phyloP scores from a whole-genome alignment of 2,329 filamentous ascomycete genomes.

The Fusarium sp. region DNA sequence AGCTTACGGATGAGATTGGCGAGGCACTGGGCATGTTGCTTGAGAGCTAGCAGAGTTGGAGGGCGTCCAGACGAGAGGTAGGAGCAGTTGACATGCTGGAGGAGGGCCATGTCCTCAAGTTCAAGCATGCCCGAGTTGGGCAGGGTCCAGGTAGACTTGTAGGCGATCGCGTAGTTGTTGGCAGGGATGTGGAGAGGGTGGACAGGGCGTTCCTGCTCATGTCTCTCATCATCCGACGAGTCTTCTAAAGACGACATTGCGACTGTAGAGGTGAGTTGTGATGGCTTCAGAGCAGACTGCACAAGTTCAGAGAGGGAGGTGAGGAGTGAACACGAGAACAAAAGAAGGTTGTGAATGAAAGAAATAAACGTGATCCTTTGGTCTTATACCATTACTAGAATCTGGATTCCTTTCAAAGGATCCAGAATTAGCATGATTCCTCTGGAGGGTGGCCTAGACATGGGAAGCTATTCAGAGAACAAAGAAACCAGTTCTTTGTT shows the following conservation, averaged over 20 bases:
- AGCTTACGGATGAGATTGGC: constrained; percentile 62
- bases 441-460: background rate
- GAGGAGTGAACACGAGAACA: constrained; percentile 4
- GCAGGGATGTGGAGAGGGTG: constrained; percentile 34
- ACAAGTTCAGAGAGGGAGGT: background rate
- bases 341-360: background rate
- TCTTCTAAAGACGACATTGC: constrained; percentile 3
- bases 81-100: constrained; percentile 64
- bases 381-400: background rate
- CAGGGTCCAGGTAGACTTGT: constrained; percentile 38
- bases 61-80: constrained; percentile 65
- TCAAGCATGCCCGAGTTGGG: constrained; percentile 38
- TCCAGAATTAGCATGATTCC: background rate
- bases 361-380: background rate
- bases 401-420: background rate
- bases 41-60: constrained; percentile 67
- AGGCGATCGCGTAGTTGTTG: constrained; percentile 43
- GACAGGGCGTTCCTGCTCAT: background rate
- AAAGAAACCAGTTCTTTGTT: constrained; percentile 38
- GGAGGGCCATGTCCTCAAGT: constrained; percentile 34
- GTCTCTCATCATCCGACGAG: constrained; percentile 12
- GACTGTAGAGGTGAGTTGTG: background rate
- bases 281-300: background rate
- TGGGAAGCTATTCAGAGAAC: constrained; percentile 26
- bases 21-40: constrained; percentile 70